Conservation (phyloP, 2,329 filamentous ascomycete species). For the Botrytis cinerea region DNA sequence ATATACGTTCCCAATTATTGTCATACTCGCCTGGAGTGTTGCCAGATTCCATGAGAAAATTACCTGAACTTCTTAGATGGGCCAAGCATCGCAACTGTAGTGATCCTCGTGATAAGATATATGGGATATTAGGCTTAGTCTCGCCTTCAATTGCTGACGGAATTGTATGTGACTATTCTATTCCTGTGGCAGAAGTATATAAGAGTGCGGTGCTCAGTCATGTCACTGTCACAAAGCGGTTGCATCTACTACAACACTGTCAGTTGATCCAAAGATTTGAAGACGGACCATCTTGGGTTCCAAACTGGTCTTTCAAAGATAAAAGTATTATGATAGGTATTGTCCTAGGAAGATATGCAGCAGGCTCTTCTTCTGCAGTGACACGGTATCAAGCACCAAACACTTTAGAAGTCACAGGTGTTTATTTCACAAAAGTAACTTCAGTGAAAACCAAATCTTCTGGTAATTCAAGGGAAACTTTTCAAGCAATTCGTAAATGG, state of each 20-base stretch:
- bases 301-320: background rate
- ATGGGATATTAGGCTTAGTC: background rate
- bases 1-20: background rate
- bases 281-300: background rate
- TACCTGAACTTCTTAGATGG: background rate
- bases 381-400: background rate
- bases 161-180: background rate
- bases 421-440: background rate
- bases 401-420: background rate
- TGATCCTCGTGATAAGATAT: background rate
- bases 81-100: background rate
- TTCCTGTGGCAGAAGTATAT: background rate
- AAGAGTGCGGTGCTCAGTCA: background rate
- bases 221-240: background rate
- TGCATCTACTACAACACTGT: background rate
- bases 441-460: background rate
- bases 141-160: background rate
- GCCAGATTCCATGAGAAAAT: background rate
- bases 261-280: background rate
- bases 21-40: background rate
- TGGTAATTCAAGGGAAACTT: background rate
- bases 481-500: background rate
- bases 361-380: background rate
- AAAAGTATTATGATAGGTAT: background rate
- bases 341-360: background rate